These are phyloP conservation scores for Aureobasidium zeae DNA, from an alignment of 2,329 filamentous ascomycete species.

Conservation along the genomic window DNA sequence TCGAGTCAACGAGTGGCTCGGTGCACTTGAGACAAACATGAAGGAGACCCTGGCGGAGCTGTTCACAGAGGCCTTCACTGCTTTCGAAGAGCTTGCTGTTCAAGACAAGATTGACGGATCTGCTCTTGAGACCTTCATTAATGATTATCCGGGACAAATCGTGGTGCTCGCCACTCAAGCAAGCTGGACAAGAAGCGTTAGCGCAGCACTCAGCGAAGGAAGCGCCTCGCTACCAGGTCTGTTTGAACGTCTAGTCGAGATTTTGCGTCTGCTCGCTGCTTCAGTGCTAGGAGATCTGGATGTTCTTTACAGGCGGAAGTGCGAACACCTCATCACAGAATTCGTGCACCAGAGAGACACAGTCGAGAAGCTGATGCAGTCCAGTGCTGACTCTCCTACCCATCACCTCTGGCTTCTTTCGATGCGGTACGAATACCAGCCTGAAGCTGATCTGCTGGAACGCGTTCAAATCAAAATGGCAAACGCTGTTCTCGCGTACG, in stretches of 20 bases:
- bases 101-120: conserved; percentile 59
- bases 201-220: conserved; percentile 62
- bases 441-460: conserved; percentile 70
- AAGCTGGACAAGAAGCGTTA: conserved; percentile 84
- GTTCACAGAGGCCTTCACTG: conserved; percentile 73
- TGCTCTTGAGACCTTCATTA: conserved; percentile 71
- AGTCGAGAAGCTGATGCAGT: conserved; percentile 73
- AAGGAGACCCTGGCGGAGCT: conserved; percentile 87
- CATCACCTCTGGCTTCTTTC: conserved; percentile 91
- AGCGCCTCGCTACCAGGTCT: conserved; percentile 60
- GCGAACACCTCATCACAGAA: conserved; percentile 96
- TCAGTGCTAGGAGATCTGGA: conserved; percentile 87
- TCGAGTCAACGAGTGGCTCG: conserved; percentile 98
- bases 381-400: conserved; percentile 62
- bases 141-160: conserved; percentile 80
- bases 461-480: conserved; percentile 92
- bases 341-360: conserved; percentile 95
- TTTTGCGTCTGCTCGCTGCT: conserved; percentile 75
- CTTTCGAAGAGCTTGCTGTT: conserved; percentile 70
- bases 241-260: conserved; percentile 72
- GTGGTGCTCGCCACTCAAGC: conserved; percentile 90
- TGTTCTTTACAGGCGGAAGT: conserved; percentile 83
- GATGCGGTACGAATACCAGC: conserved; percentile 89
- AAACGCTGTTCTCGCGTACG: conserved; percentile 89
- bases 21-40: conserved; percentile 84